phyloP scores from a whole-genome alignment of 768 basidiomycete genomes.

The Psilocybe sp. region DNA sequence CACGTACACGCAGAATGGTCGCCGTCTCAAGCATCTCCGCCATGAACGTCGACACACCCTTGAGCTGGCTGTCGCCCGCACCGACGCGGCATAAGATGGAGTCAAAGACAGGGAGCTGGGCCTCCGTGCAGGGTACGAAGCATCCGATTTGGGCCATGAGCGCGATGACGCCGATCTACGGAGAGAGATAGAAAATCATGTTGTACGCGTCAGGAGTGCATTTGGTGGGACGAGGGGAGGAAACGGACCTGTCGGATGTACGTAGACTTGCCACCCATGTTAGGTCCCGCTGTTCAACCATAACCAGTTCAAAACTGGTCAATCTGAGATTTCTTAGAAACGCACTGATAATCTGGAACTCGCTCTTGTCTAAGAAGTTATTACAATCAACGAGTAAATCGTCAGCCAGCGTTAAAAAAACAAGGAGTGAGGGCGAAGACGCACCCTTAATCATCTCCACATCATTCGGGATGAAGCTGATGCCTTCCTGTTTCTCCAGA shows the following conservation, averaged over 20 bases:
- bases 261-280: constrained; percentile 99
- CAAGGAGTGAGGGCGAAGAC: too few species aligned
- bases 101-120: constrained; percentile 89
- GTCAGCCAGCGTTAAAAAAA: too few species aligned
- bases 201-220: too few species aligned
- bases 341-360: constrained; percentile 93
- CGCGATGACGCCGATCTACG: constrained; percentile 84
- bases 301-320: constrained; percentile 1
- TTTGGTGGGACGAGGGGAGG: not conserved
- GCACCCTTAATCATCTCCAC: constrained; percentile 89
- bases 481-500: constrained; percentile 92
- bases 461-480: constrained; percentile 94
- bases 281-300: constrained; percentile 73
- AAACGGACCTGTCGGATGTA: constrained; percentile 78
- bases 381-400: too few species aligned
- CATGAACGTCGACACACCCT: constrained; percentile 99
- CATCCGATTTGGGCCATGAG: constrained; percentile 95
- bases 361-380: constrained; percentile 85
- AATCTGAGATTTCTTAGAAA: not conserved
- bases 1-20: constrained; percentile 78
- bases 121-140: constrained; percentile 90
- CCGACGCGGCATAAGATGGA: constrained; percentile 94
- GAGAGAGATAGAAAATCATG: too few species aligned
- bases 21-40: constrained; percentile 99
- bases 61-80: constrained; percentile 95